Base-by-base conservation (phyloP, 1,284 basidiomycete genomes). In the Tausonia pullulans region DNA sequence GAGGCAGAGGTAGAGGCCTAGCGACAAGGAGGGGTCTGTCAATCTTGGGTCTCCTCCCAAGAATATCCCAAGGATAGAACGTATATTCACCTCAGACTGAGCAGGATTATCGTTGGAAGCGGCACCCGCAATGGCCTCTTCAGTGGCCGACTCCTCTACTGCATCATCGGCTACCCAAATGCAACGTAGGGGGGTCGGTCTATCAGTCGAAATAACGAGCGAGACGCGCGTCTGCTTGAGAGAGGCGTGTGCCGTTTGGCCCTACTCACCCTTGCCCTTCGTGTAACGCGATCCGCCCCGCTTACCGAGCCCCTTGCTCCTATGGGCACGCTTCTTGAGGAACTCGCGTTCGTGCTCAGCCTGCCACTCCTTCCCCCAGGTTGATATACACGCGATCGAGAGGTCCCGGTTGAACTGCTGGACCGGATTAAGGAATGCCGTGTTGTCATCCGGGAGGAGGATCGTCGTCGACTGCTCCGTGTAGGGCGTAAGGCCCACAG, bases 331-430 rank as follows among this genome's bases (percentile, higher is more conserved):
- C 60, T 73, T 77, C 62, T 76, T 78, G 70, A 77, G 79, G 81
- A 84, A 87, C 71, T 81, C 82, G 67, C 77, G 79, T 72, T 84
- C 81, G 75, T 87, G 87, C 67, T 81, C 79, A 69, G 78, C 81
- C 73, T 91, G 84, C 68, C 85, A 71, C 54, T 85, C 80, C 70
- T 93, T 85, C 67, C 86, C 85, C 90, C 91, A 96, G 1, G 85
- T 83, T 14, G 83, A 81, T 67, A 98, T 98, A 68, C 87, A 88
- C 6, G 93, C 88, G 48, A 96, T 87, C 69, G 88, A 92, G 62
- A 93, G 77, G 76, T 98, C 95, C 54, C 96, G 83, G 77, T 99
- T 99, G 81, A 97, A 99, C 76, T 99, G 92, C 73, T 99, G 95
- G 6, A 98, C 89, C 2, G 96, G 95, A 74, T 99, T 99, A 66